These are phyloP conservation scores for Ceratocystis destructans DNA, from an alignment of 2,329 filamentous ascomycete species.

Conservation along the genomic window DNA sequence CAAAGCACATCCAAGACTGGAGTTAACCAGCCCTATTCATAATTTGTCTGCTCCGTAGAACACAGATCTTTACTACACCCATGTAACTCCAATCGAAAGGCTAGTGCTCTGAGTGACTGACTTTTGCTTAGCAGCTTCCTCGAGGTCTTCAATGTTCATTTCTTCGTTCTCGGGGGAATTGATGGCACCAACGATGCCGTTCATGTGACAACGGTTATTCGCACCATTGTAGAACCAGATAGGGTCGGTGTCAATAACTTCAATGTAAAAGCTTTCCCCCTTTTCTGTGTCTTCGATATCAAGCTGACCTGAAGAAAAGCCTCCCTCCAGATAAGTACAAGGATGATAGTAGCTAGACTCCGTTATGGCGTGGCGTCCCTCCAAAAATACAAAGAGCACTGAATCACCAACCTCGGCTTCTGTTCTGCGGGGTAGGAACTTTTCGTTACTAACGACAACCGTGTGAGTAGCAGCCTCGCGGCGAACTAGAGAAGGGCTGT, in stretches of 20 bases:
- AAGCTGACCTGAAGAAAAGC: background rate
- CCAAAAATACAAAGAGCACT: conserved; percentile 42
- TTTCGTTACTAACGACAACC: background rate
- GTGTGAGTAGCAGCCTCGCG: background rate
- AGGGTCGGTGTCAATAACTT: conserved; percentile 7
- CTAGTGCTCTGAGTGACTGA: too few relatives aligned
- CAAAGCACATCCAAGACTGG: too few relatives aligned
- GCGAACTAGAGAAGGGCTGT: background rate
- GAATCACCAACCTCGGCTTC: conserved; percentile 36
- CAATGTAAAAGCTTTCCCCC: conserved; percentile 28
- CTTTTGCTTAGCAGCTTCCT: background rate
- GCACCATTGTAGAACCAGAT: conserved; percentile 2
- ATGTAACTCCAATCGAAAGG: too few relatives aligned
- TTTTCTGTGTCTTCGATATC: background rate
- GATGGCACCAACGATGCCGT: conserved; percentile 16
- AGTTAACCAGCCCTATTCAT: too few relatives aligned
- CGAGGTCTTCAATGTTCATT: background rate
- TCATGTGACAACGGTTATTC: conserved; percentile 22
- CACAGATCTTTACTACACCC: too few relatives aligned
- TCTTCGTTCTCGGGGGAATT: conserved; percentile 22
- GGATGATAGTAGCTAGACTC: conserved; percentile 32
- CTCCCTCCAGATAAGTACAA: conserved; percentile 24
- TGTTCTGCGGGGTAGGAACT: conserved; percentile 38
- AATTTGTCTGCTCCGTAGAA: too few relatives aligned
- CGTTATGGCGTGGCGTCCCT: conserved; percentile 36